Evolutionary conservation across 1,139 yeast genomes (phyloP).

Genomic region (Yamadazyma trypodendri): DNA sequence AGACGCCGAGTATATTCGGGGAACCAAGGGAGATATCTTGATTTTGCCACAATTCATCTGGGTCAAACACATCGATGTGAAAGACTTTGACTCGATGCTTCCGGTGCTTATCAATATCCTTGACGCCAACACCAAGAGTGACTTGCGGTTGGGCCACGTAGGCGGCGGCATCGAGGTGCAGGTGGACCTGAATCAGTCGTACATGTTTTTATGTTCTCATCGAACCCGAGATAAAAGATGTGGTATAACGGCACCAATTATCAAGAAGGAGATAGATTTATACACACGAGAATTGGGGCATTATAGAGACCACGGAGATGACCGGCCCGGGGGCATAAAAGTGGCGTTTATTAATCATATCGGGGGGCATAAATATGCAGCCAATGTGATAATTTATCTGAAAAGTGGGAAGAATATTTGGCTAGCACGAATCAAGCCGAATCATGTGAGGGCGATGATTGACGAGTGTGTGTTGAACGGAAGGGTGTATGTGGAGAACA

Average conservation of each 20-base stretch:
- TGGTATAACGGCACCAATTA: conserved; percentile 91
- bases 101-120: conserved; percentile 8
- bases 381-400: conserved; percentile 77
- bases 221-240: conserved; percentile 88
- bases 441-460: conserved; percentile 69
- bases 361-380: conserved; percentile 94
- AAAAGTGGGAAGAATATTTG: conserved; percentile 77
- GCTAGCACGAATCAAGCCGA: conserved; percentile 84
- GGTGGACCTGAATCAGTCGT: conserved; percentile 48
- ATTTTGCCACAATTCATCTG: conserved; percentile 79
- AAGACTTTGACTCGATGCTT: conserved; percentile 31
- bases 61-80: conserved; percentile 51
- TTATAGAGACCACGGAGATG: conserved; percentile 72
- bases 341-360: conserved; percentile 78
- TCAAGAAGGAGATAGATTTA: conserved; percentile 77
- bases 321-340: conserved; percentile 68
- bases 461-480: conserved; percentile 70
- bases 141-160: conserved; percentile 7
- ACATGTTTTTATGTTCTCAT: conserved; percentile 82
- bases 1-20: conserved; percentile 41
- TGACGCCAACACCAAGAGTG: conserved; percentile 7
- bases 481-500: conserved; percentile 67
- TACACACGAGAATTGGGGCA: conserved; percentile 68
- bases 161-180: conserved; percentile 11
- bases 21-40: conserved; percentile 54